Base-by-base conservation (phyloP, 192 early-diverging fungal species). In the Linnemannia hyalina region DNA sequence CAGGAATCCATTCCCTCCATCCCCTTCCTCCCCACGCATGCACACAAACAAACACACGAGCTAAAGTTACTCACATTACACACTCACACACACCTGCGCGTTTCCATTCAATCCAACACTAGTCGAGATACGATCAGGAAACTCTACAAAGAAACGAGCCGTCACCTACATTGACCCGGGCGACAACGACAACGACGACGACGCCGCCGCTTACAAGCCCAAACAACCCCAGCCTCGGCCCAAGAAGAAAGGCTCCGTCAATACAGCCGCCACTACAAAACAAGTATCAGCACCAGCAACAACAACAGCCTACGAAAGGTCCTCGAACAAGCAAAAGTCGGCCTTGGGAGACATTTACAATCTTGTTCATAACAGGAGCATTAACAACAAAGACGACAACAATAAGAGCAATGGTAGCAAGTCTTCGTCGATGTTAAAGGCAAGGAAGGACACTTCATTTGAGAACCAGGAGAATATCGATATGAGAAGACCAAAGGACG, bases 221-320 rank as follows among this genome's bases (percentile, higher is more conserved):
- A 70, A 82, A 36, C 68, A 82, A 42, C 71, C 65, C 26, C 55
- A 73, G 54, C 75, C 81, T 7, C 72, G 41, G 35, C 75, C 75
- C n/a, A 72, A 60, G n/a, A 82, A 82, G 55, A 82, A 77, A 65
- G 18, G 20, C 8, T 36, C 57, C 7, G 6, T 29, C 15, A 26
- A 20, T 2, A 60, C 4, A 23, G 11, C 73, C 20, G 4, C 57
- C 0, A 29, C 46, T 70, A 4, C 69, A 38, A 20, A 4, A 35
- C 40, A 15, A 49, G 41, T 46, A 29, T 5, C 46, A 46, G 9
- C n/a, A 72, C 70, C 41, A 68, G 36, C n/a, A 69, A 16, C 18
- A 52, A 15, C 60, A 68, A 35, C 55, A 44, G 3, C 32, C 54
- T 18, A 18, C 52, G 29, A 4, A 29, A 29, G 60, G 20, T 55